Evolutionary conservation across 768 basidiomycete species (phyloP), one percentile per base, ranked within the genome.

Genomic region (Suillus occidentalis): DNA sequence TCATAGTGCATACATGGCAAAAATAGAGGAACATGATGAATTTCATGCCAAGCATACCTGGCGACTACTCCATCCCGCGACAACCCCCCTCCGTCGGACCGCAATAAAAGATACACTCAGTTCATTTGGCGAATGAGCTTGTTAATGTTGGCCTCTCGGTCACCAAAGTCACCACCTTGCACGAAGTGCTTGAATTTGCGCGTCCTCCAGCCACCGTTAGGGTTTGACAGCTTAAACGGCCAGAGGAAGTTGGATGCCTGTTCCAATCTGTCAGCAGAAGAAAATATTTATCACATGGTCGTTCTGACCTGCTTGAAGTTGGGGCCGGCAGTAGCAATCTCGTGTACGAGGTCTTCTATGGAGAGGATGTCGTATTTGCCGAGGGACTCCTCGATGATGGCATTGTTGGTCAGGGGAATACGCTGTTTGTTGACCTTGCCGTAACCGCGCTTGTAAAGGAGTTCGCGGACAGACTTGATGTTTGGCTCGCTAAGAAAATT

Each of bases 181-280:
- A 97, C 87, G 77, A 85, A 97, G 83, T 95, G 93, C 83, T 92
- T 97, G 89, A 98, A 98, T 83, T 99, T 99, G 78, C 95, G 88
- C 77, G 87, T 89, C 82, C 94, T 90, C 97, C 95, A 99, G 71
- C 97, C 97, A 70, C 97, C 97, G 69, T 87, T 98, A 63, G 97
- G 97, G 88, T 98, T 98, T 74, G 95, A 98, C 68, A 99, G 92
- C 79, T 99, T 99, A 88, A 99, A 98, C 31, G 97, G 97, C 96
- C 96, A 99, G 62, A 99, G 89, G 89, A 97, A 96, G 87, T 95
- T 96, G 70, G 91, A 87, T 64, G 89, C 91, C 90, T 91, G 66
- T 52, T 16, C 5, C 34, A 49, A 43, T 18, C 9, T 34, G 59
- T 59, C 13, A 69, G 69, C 14, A 75, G 25, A 28, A 39, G 65